Evolutionary conservation across 2,329 filamentous ascomycete species (phyloP), one percentile per base, ranked within the genome.

Genomic region (Eurotiales sp.): DNA sequence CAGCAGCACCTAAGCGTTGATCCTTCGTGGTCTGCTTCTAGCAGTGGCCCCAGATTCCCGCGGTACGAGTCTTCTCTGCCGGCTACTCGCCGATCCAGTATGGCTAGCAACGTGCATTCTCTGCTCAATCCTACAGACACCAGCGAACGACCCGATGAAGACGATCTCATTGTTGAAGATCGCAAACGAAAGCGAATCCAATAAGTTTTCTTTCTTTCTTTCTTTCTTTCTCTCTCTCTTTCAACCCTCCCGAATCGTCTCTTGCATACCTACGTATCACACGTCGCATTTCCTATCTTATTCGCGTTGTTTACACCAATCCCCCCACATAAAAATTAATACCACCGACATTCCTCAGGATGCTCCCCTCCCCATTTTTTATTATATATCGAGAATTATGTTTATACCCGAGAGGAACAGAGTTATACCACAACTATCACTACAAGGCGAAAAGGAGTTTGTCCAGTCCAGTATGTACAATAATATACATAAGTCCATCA

Each of bases 31-130:
- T 69, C 76, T 27, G 61, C 81, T 15, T 77, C 78, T 3, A 46
- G 44, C 32, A 42, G 50, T 12, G 78, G 77, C 2, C 64, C 68
- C 8, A 64, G 66, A 51, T 72, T 67, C 47, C 57, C 66, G 34
- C 68, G 67, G 11, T 65, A 71, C 25, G 69, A 71, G 52, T 69
- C 63, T 12, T 73, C 72, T 8, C 56, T 73, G 0, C 83, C 84
- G 3, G 81, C 82, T n/a, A 87, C 84, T 7, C 72, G 85, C 50
- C 76, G 84, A 54, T 84, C 82, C 22, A 87, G 84, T 61, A 87
- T 87, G 84, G 84, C 84, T 6, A 86, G 83, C 58, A 87, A 84
- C 58, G 80, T 85, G 19, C 82, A 85, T 63, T 83, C 79, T 5
- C 67, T 87, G 21, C 73, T 87, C 1, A 87, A 87, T 58, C 85